These are phyloP conservation scores for Botrytis galanthina DNA, from an alignment of 2,329 filamentous ascomycete species.

Conservation along the genomic window DNA sequence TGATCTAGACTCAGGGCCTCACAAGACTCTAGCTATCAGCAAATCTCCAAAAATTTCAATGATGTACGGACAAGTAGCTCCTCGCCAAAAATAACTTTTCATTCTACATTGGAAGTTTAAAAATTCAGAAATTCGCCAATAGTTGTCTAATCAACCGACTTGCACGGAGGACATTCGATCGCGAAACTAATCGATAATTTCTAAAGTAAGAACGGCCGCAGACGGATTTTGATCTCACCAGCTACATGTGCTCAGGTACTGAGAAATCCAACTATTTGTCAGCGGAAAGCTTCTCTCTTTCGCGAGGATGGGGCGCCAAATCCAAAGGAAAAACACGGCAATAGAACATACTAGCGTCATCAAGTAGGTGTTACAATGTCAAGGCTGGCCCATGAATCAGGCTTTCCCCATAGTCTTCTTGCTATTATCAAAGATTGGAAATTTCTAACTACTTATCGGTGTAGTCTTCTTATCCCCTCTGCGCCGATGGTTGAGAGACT, in stretches of 20 bases:
- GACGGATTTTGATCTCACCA: background rate
- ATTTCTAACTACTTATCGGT: background rate
- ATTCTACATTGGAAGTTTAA: background rate
- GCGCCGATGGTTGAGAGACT: background rate
- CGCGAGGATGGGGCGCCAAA: background rate
- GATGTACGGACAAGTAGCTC: background rate
- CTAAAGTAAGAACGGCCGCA: background rate
- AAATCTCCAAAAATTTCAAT: background rate
- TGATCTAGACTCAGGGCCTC: background rate
- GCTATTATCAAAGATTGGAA: background rate
- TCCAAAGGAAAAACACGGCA: background rate
- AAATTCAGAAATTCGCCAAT: background rate
- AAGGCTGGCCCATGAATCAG: background rate
- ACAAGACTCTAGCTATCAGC: background rate
- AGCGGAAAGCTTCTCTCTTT: background rate
- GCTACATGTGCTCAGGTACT: background rate
- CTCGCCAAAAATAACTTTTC: background rate
- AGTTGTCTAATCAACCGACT: background rate
- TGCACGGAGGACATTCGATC: background rate
- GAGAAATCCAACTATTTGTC: background rate
- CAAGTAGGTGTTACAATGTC: background rate
- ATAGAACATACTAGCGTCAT: background rate
- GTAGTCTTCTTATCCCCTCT: accelerated
- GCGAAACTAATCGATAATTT: background rate
- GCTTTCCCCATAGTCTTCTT: background rate